Percentiles rank a stretch among this genome's conserved stretches.
Conservation (phyloP, 208 protist species). For the Trypanosoma theileri region DNA sequence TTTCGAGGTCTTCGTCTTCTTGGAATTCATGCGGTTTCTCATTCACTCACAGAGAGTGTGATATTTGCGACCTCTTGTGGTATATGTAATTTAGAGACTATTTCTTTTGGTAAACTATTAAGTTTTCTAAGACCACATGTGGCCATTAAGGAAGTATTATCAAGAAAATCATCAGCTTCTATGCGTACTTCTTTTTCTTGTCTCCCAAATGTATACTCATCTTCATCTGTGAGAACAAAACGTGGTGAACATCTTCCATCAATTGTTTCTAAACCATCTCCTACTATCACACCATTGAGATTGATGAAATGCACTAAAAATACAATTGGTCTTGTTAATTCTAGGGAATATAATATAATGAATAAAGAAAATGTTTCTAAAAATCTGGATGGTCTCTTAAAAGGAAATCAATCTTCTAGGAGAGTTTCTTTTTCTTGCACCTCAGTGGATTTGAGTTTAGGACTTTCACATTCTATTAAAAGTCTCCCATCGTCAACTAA, state of each 20-base stretch:
- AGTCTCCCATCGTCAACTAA: not conserved
- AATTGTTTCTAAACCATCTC: not conserved
- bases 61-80: slow-evolving; percentile 41
- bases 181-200: not conserved
- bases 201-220: not conserved
- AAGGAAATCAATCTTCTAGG: too few species aligned
- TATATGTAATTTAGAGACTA: slow-evolving; percentile 33
- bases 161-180: not conserved
- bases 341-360: too few species aligned
- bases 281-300: too few species aligned
- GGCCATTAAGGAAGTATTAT: not conserved
- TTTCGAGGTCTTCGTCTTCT: slow-evolving; percentile 44
- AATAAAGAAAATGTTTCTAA: too few species aligned
- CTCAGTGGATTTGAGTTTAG: too few species aligned
- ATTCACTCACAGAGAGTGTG: slow-evolving; percentile 30
- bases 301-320: too few species aligned
- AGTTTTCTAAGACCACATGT: slow-evolving; percentile 42
- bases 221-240: not conserved
- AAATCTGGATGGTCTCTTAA: too few species aligned
- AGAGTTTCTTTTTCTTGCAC: too few species aligned
- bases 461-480: too few species aligned
- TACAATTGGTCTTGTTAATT: too few species aligned
- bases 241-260: not conserved
- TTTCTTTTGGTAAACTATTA: slow-evolving; percentile 42
- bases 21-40: slow-evolving; percentile 37